Conservation (phyloP, 805 yeast genomes). For the Saturnispora zaruensis region DNA sequence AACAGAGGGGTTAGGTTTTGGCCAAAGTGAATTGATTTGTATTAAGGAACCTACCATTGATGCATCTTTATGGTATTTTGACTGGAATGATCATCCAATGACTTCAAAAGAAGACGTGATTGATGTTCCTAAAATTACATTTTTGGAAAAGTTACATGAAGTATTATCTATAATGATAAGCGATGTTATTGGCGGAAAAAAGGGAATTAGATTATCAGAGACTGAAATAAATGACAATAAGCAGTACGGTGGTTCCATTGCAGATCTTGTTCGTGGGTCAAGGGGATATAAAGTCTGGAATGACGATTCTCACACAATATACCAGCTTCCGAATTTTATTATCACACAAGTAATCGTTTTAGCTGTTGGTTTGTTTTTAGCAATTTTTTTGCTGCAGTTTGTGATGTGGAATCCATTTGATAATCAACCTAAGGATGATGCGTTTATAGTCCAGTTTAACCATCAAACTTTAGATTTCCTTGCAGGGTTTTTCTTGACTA, state of each 20-base stretch:
- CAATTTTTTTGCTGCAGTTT: conserved; percentile 12
- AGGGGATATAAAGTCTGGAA: conserved; percentile 56
- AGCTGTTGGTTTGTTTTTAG: conserved; percentile 22
- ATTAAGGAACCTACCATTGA: conserved; percentile 60
- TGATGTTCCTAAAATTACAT: conserved; percentile 27
- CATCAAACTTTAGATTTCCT: conserved; percentile 29
- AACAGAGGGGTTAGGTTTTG: conserved; percentile 57
- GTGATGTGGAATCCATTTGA: conserved; percentile 18
- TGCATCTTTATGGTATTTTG: conserved; percentile 69
- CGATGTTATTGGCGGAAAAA: conserved; percentile 31
- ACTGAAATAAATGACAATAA: background rate
- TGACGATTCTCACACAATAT: conserved; percentile 34
- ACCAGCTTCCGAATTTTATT: conserved; percentile 56
- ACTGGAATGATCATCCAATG: conserved; percentile 50
- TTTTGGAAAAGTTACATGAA: conserved; percentile 45
- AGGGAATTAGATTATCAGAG: background rate
- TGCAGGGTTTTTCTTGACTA: conserved; percentile 52
- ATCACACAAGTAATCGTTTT: conserved; percentile 42
- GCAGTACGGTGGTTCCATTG: conserved; percentile 28
- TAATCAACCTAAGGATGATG: background rate
- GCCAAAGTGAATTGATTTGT: conserved; percentile 87
- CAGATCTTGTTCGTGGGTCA: conserved; percentile 51
- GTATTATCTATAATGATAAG: conserved; percentile 42
- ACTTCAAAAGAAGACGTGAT: conserved; percentile 30
- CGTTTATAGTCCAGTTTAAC: conserved; percentile 16